Conservation (phyloP, 1,284 basidiomycete species). For the Trichosporon coremiiforme region DNA sequence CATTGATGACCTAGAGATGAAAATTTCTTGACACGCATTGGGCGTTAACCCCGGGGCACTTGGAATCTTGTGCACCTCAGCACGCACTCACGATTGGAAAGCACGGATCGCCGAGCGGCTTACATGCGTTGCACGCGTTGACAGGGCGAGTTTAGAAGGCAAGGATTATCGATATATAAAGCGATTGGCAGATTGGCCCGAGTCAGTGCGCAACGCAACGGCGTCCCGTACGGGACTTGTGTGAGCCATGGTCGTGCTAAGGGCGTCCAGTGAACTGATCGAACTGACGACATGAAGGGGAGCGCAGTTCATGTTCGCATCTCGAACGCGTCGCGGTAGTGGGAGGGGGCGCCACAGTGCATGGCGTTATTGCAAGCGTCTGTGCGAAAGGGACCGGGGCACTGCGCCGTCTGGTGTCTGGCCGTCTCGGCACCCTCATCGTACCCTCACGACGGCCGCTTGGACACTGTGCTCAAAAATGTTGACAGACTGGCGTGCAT, state of each 20-base stretch:
- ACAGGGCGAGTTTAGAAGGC: too few relatives aligned
- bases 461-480: too few relatives aligned
- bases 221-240: too few relatives aligned
- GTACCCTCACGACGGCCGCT: too few relatives aligned
- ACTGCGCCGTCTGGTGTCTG: not conserved
- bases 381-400: not conserved
- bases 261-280: too few relatives aligned
- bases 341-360: too few relatives aligned
- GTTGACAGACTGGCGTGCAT: too few relatives aligned
- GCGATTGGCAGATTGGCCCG: not conserved
- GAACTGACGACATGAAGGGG: too few relatives aligned
- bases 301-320: not conserved
- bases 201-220: too few relatives aligned
- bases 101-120: not conserved
- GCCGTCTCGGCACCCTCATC: too few relatives aligned
- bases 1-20: conserved; percentile 17
- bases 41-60: not conserved
- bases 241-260: too few relatives aligned
- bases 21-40: not conserved
- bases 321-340: not conserved
- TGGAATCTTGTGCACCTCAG: not conserved
- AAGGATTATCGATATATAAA: not conserved
- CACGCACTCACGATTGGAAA: not conserved
- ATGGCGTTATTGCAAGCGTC: not conserved
- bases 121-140: not conserved